phyloP scores from a whole-genome alignment of 2,329 filamentous ascomycete species.

The Drechslerella coelobrocha region DNA sequence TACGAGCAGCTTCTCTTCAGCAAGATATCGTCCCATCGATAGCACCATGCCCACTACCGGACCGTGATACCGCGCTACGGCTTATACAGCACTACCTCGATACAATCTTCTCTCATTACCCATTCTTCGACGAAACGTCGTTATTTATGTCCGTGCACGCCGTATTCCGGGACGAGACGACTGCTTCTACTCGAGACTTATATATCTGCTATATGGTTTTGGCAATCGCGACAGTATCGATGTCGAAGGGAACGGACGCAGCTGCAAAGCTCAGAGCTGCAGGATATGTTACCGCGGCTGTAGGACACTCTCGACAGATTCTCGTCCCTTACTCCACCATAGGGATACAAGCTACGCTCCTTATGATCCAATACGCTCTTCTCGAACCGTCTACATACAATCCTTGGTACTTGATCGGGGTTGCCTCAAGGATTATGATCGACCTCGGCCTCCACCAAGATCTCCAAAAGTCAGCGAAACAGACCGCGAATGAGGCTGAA shows the following conservation, averaged over 20 bases:
- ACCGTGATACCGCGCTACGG: slow-evolving; percentile 70
- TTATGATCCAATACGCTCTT: slow-evolving; percentile 88
- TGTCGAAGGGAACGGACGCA: slow-evolving; percentile 55
- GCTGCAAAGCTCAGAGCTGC: slow-evolving; percentile 63
- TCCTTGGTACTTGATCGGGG: slow-evolving; percentile 90
- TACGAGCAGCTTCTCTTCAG: slow-evolving; percentile 74
- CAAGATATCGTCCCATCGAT: slow-evolving; percentile 46
- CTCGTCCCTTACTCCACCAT: slow-evolving; percentile 82
- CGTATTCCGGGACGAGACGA: slow-evolving; percentile 73
- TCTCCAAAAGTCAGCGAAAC: slow-evolving; percentile 72
- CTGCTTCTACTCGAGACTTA: slow-evolving; percentile 72
- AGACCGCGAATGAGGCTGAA: slow-evolving; percentile 74
- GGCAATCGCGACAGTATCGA: slow-evolving; percentile 69
- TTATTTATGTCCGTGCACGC: slow-evolving; percentile 81
- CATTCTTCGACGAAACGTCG: slow-evolving; percentile 79
- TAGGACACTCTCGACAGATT: slow-evolving; percentile 80
- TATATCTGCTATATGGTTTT: slow-evolving; percentile 91
- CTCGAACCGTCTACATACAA: slow-evolving; percentile 90
- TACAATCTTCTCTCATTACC: slow-evolving; percentile 79
- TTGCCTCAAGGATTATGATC: slow-evolving; percentile 83
- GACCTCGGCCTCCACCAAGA: slow-evolving; percentile 95
- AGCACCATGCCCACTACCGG: slow-evolving; percentile 65
- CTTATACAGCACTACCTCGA: slow-evolving; percentile 84
- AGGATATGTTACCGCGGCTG: slow-evolving; percentile 69
- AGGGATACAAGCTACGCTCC: slow-evolving; percentile 84